These are phyloP conservation scores for Solanum chiquidenum DNA, from an alignment of 257 asterid genomes.

Conservation along the genomic window DNA sequence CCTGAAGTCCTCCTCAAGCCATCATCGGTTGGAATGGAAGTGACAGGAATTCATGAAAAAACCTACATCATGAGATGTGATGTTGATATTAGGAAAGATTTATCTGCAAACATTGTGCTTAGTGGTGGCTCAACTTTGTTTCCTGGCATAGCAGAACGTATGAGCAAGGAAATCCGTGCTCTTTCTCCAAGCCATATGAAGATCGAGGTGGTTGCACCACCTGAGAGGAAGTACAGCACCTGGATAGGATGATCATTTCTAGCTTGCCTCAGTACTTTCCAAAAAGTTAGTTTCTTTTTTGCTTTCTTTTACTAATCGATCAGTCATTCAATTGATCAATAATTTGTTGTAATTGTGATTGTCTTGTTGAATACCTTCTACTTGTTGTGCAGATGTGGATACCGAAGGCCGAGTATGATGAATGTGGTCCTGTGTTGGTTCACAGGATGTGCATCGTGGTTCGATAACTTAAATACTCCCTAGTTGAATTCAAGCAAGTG, in stretches of 20 bases:
- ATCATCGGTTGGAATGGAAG: background rate
- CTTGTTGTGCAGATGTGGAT: background rate
- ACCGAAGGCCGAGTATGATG: background rate
- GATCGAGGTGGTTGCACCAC: background rate
- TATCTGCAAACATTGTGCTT: background rate
- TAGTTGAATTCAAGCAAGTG: background rate
- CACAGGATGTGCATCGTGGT: background rate
- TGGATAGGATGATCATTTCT: background rate
- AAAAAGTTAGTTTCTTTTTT: background rate
- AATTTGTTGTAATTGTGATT: background rate
- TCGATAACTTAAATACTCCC: background rate
- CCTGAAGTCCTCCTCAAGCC: background rate
- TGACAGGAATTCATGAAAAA: constrained; percentile 13
- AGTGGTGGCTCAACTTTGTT: background rate
- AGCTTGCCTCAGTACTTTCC: background rate
- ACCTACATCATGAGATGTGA: background rate
- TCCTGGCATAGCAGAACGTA: background rate
- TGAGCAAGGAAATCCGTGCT: background rate
- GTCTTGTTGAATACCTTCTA: background rate
- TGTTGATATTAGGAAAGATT: background rate
- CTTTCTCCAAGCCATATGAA: background rate
- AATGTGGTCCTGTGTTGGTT: background rate
- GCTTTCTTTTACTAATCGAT: background rate
- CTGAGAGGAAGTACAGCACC: background rate
- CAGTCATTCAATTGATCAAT: background rate